Evolutionary conservation across 2,329 filamentous ascomycete genomes (phyloP).

Genomic region (Coniochaeta ligniaria): DNA sequence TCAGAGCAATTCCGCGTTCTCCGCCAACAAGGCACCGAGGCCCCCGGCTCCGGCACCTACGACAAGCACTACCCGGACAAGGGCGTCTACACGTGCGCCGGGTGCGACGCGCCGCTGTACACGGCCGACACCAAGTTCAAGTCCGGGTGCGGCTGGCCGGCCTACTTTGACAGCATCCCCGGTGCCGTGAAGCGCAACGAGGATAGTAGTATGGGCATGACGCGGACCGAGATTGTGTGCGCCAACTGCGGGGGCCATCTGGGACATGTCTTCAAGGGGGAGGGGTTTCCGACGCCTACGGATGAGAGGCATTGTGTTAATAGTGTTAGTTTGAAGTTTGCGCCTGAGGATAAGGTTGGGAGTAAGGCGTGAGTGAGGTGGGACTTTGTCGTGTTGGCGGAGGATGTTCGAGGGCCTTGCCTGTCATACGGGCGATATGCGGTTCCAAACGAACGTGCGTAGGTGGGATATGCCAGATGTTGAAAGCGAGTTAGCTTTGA

Average conservation of each 20-base stretch:
- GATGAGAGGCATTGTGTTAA: conserved; percentile 98
- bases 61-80: conserved; percentile 73
- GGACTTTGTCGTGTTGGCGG: no score
- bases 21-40: conserved; percentile 85
- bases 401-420: no score
- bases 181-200: conserved; percentile 79
- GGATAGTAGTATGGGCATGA: conserved; percentile 74
- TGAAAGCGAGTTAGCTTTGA: no score
- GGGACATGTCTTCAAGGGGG: conserved; percentile 87
- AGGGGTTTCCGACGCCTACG: conserved; percentile 76
- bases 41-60: conserved; percentile 71
- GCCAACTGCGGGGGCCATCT: conserved; percentile 89
- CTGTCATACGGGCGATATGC: no score
- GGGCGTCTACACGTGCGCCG: conserved; percentile 83
- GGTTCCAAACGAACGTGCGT: no score
- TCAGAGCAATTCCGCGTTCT: conserved; percentile 93
- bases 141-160: conserved; percentile 94
- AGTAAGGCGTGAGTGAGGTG: conserved; percentile 15
- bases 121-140: conserved; percentile 92
- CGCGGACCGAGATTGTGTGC: conserved; percentile 88
- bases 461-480: no score
- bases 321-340: conserved; percentile 82
- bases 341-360: conserved; percentile 51
- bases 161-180: conserved; percentile 92
- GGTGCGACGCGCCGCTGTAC: conserved; percentile 83